Conservation (phyloP, 345 rosid genomes). For the Excoecaria agallocha region DNA sequence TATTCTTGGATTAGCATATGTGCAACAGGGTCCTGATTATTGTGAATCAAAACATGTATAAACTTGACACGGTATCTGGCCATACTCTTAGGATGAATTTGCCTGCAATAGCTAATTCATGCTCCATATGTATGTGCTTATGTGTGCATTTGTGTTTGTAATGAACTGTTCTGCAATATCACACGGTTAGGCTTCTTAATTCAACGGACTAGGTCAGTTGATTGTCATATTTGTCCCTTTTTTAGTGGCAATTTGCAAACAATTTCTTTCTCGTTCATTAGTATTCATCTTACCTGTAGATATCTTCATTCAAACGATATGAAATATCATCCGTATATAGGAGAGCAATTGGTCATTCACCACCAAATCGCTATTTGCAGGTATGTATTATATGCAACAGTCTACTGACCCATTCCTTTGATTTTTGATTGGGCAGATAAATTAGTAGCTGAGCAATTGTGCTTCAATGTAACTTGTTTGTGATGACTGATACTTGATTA, state of each 20-base stretch:
- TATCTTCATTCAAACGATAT: slow-evolving; percentile 80
- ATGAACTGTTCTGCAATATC: slow-evolving; percentile 8
- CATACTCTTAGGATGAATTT: not conserved
- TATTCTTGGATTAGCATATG: slow-evolving; percentile 4
- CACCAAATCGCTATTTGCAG: slow-evolving; percentile 90
- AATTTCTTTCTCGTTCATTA: not conserved
- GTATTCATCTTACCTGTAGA: slow-evolving; percentile 42
- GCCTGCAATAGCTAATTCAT: not conserved
- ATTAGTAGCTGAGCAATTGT: not conserved
- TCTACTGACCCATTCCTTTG: not conserved
- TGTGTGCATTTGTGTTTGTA: not conserved
- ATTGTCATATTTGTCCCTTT: slow-evolving; percentile 1
- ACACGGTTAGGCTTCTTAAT: not conserved
- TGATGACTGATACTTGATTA: slow-evolving; percentile 14
- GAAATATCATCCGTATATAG: slow-evolving; percentile 82
- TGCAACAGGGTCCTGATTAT: not conserved
- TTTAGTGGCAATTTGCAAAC: not conserved
- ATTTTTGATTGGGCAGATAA: not conserved
- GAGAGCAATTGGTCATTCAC: slow-evolving; percentile 91
- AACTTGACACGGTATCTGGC: not conserved
- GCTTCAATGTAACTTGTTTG: slow-evolving; percentile 9
- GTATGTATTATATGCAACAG: slow-evolving; percentile 30
- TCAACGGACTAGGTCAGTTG: not conserved
- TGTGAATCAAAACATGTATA: not conserved
- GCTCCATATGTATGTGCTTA: not conserved